These are phyloP conservation scores for Ophiostoma fasciatum DNA, from an alignment of 2,329 filamentous ascomycete genomes.

Conservation along the genomic window DNA sequence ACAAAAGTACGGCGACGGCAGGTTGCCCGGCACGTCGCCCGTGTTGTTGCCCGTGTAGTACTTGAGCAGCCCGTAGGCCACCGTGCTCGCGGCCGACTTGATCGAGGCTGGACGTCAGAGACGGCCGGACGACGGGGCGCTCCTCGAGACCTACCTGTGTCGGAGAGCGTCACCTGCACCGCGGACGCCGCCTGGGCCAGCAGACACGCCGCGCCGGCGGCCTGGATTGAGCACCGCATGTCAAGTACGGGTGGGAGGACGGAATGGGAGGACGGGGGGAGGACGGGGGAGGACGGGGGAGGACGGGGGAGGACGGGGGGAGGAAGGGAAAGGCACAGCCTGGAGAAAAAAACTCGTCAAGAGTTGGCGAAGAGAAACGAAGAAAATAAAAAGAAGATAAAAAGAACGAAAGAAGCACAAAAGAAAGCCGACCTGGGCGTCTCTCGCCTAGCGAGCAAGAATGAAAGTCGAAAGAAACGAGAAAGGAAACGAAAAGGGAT, in stretches of 20 bases:
- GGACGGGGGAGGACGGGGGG: too few species aligned
- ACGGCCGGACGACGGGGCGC: neutral
- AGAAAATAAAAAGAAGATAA: neutral
- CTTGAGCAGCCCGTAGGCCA: conserved; percentile 23
- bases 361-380: neutral
- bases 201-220: conserved; percentile 7
- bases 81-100: conserved; percentile 30
- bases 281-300: too few species aligned
- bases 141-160: conserved; percentile 2
- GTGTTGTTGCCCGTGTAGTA: conserved; percentile 44
- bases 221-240: conserved; percentile 2
- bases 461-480: conserved; percentile 9
- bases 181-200: conserved; percentile 9
- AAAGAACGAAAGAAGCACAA: conserved; percentile 7
- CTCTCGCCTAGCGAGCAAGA: conserved; percentile 1
- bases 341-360: neutral
- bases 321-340: conserved; percentile 4
- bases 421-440: conserved; percentile 4
- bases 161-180: conserved; percentile 8
- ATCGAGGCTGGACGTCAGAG: conserved; percentile 29
- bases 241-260: neutral
- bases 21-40: conserved; percentile 41
- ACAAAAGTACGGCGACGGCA: conserved; percentile 51
- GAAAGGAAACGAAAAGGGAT: conserved; percentile 1
- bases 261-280: too few species aligned